Base-by-base conservation (phyloP, 371 early-diverging fungal genomes). In the Entomophthora muscae region DNA sequence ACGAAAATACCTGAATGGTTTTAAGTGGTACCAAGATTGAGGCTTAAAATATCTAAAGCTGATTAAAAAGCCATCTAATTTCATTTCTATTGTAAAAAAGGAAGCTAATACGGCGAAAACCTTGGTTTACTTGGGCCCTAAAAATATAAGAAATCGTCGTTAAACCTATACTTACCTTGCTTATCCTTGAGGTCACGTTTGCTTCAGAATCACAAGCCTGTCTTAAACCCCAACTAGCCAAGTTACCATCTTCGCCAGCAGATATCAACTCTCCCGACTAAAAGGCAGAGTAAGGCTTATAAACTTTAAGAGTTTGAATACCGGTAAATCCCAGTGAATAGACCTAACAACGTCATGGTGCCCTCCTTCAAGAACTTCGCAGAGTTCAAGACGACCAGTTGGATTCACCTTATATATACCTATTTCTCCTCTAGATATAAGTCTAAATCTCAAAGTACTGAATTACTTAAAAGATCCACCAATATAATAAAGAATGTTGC, bases 391-490 rank as follows among this genome's bases (percentile, higher is more conserved):
- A 1, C 79, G 75, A 27, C 77, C 76, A 13, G 82, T 69, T n/a
- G n/a, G n/a, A 61, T 80, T 83, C 24, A 90, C 88, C 67, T 88
- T 85, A 56, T 89, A 70, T 23, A 87, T 68, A 51, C 81, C 79
- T n/a, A 89, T 73, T 31, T 80, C 76, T 57, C 90, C 90, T 12
- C 83, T 42, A 42, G 17, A 83, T 66, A 1, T 51, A 53, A 55
- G 5, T 10, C 10, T 42, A 5, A 42, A 42, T 42, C 17, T 42
- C 42, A 42, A 42, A n/a, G n/a, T 42, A 5, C 21, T 27, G 12
- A 64, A 73, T 72, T 76, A 87, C 88, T 68, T 76, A 66, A 85
- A 82, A 10, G 84, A 82, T 13, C 96, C 96, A 0, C 84, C 78
- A n/a, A 83, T 69, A 55, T 93, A 66, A 68, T 78, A 95, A 52